Base-by-base conservation (phyloP, 257 asterid genomes). In the Penstemon davidsonii region DNA sequence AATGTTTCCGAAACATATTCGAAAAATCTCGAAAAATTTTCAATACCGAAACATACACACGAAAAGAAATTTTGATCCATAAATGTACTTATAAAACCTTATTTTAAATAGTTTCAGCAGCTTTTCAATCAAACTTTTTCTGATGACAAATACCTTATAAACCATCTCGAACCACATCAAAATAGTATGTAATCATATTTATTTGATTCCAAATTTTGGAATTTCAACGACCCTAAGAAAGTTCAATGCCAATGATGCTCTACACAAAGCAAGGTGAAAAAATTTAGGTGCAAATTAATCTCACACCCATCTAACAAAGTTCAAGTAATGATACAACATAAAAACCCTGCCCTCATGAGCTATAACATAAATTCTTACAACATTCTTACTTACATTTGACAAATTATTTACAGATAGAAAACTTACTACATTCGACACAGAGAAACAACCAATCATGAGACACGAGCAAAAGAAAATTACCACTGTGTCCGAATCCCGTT, bases 401-500 rank as follows among this genome's bases (percentile, higher is more conserved):
- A 44, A 15, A 62, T 5, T 62, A 62, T 62, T 11, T 62, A 62
- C 55, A 62, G 3, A 62, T 18, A 36, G 7, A 54, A 15, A 36
- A 55, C 7, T 53, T 7, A 7, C 60, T 55, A 36, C 60, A 55
- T 55, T 55, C 39, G 5, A 57, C 45, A 40, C 7, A 7, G 13
- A 39, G 33, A 65, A 65, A 37, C 49, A 25, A 70, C 37, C 41
- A 51, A 70, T 62, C 54, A 65, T 72, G 44, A 74, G 70, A 74
- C 57, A 45, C 38, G 59, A 62, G 78, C 37, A 63, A 59, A 69
- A 53, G 59, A 47, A 15, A 46, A 5, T 46, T 45, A 55, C 73
- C 60, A 36, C 59, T 60, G 33, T n/a, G 55, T 60, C 38, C 45
- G 5, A 8, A 45, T 55, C 71, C 36, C 33, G 62, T 60, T 80